A percentile compares a stretch with the other conserved stretches of the same genome.
These are phyloP conservation scores for Alternaria longipes DNA, from an alignment of 2,329 filamentous ascomycete genomes.

Conservation along the genomic window DNA sequence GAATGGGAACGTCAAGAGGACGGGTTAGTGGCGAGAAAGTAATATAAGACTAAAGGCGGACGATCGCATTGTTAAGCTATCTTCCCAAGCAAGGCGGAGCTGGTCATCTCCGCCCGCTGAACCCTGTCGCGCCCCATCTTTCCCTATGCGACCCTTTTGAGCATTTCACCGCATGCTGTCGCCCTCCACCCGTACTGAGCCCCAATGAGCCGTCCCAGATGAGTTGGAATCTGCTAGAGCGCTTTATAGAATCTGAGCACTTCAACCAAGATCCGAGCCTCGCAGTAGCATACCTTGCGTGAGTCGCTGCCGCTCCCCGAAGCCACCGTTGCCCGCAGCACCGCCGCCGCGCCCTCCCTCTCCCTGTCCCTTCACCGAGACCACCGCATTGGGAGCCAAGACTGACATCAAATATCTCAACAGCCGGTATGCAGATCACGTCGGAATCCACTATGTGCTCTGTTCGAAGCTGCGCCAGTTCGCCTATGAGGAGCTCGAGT, in stretches of 20 bases:
- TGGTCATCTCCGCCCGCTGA: constrained; percentile 22
- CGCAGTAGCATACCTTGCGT: constrained; percentile 89
- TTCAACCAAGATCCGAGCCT: constrained; percentile 92
- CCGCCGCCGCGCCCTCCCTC: constrained; percentile 15
- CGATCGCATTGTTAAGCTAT: constrained; percentile 13
- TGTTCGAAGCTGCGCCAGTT: constrained; percentile 90
- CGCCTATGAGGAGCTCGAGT: constrained; percentile 90
- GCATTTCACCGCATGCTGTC: constrained; percentile 22
- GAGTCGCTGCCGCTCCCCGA: constrained; percentile 55
- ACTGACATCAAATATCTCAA: constrained; percentile 19
- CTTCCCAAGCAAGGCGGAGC: constrained; percentile 14
- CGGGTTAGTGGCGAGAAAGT: not conserved
- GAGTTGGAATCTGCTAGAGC: constrained; percentile 84
- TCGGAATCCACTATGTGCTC: constrained; percentile 88
- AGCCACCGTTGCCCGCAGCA: constrained; percentile 39
- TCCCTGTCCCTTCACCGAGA: not conserved
- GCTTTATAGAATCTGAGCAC: constrained; percentile 92
- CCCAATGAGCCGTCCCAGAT: constrained; percentile 56
- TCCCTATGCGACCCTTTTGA: constrained; percentile 33
- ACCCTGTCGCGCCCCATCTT: constrained; percentile 27
- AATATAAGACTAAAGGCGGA: not conserved
- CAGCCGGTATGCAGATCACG: constrained; percentile 88
- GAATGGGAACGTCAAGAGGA: not conserved
- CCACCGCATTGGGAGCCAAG: constrained; percentile 9
- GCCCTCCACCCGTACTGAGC: constrained; percentile 30